Evolutionary conservation across 108 stramenopile species (phyloP), one percentile per base, ranked within the genome.

Genomic region (Nitzschia inconspicua): DNA sequence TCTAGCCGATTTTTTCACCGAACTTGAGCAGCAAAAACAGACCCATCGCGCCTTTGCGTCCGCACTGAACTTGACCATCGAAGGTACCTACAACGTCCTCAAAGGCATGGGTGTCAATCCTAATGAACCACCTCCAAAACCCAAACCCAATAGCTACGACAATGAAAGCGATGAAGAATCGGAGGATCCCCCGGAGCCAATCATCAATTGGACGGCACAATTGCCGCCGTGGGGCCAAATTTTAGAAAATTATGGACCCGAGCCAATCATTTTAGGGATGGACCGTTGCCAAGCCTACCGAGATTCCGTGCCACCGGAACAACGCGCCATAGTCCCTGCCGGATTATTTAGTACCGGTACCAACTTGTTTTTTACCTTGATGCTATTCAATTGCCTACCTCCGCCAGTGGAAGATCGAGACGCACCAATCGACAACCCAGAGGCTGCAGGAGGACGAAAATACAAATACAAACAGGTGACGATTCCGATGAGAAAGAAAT

Each of bases 331-430:
- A 29, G 57, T 44, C 0, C 53, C 52, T 4, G 80, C 80, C 0
- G 88, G 89, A 10, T 46, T 89, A 19, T 94, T 94, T 73, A 90
- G 88, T 57, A 86, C 92, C 1, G 92, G 92, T 3, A 94, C 92
- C 44, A 94, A 94, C 49, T 51, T 85, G n/a, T 47, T 94, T 25
- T 55, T 48, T 20, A 69, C 79, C 16, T 37, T 86, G 29, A 32
- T 93, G 7, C 57, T 79, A 19, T 57, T 61, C 44, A 89, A 89
- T 69, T 93, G 88, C 60, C 50, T 72, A 24, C 73, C 73, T 54
- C 80, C 60, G 44, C 22, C 25, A 27, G 23, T 26, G n/a, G 57
- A 25, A 6, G 26, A 29, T 29, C 6, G 62, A 48, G n/a, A n/a
- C n/a, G n/a, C n/a, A n/a, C n/a, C n/a, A n/a, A n/a, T n/a, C n/a